Evolutionary conservation across 441 rosid genomes (phyloP), one percentile per base, ranked within the genome.

Genomic region (Codiaeum variegatum): DNA sequence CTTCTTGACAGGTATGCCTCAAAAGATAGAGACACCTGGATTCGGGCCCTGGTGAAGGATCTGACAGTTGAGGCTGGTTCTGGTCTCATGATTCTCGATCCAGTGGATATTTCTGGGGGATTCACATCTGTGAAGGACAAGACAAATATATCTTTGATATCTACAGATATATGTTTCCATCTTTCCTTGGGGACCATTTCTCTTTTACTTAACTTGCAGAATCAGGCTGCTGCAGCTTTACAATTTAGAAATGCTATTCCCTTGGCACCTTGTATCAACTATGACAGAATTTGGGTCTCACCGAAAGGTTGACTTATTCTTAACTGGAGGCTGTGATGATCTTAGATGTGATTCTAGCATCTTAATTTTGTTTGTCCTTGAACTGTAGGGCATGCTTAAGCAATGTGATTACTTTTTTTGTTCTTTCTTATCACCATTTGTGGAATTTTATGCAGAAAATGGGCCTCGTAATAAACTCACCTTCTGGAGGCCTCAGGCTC

Each of bases 401-500:
- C 31, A 40, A 56, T 65, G 61, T 59, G 40, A 18, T 13, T 19
- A 54, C 42, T 24, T 61, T 15, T 15, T 40, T 32, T 70, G 52
- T 26, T 75, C 44, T 47, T 21, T 34, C 77, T 76, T 66, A 65
- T 73, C 52, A 69, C 67, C 36, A 13, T 73, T 68, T 77, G 76
- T 67, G 71, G 73, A 58, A 63, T 72, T 51, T 55, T 72, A 29
- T 83, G 82, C 93, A 96, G 99, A 87, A 80, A 90, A 83, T 83
- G 97, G 95, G 61, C 82, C 88, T 28, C 78, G 70, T 81, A 90
- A 88, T 81, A 88, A 85, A 68, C 96, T 96, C 70, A 92, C 99
- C 66, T 86, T 96, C 80, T 96, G 99, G 99, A 90, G 99, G 83
- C 96, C 99, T 74, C 92, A 81, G 67, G 96, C 98, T 82, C 98